Evolutionary conservation across 805 yeast species (phyloP).

Genomic region (Torulaspora delbrueckii): DNA sequence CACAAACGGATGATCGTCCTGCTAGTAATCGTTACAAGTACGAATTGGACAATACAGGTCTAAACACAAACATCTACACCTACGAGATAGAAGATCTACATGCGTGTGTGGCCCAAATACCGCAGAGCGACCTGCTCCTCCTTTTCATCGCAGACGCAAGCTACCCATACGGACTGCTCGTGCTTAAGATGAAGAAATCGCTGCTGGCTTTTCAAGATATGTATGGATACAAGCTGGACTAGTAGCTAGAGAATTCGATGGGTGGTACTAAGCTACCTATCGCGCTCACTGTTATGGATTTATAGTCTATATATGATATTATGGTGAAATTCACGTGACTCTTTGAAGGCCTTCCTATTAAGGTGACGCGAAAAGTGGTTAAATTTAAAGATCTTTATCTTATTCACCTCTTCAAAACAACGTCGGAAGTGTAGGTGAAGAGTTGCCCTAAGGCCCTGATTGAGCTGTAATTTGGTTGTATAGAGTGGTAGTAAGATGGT

Average conservation of each 20-base stretch:
- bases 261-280: not conserved
- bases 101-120: constrained; percentile 29
- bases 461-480: not conserved
- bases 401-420: not conserved
- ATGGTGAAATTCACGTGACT: constrained; percentile 5
- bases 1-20: constrained; percentile 9
- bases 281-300: not conserved
- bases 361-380: constrained; percentile 11
- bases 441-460: not conserved
- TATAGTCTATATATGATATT: not conserved
- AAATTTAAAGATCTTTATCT: not conserved
- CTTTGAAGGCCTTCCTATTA: not conserved
- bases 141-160: constrained; percentile 24
- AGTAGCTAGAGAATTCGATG: not conserved
- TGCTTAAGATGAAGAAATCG: constrained; percentile 27
- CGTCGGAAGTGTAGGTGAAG: not conserved
- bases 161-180: constrained; percentile 33
- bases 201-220: constrained; percentile 22
- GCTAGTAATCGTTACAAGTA: constrained; percentile 17
- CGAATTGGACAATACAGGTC: constrained; percentile 7
- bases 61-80: constrained; percentile 26
- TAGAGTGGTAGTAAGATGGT: constrained; percentile 5
- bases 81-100: constrained; percentile 34
- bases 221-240: constrained; percentile 26
- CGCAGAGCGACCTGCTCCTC: constrained; percentile 28